Evolutionary conservation across 106 monocot species (phyloP).

Genomic region (Dioscorea zingiberensis): DNA sequence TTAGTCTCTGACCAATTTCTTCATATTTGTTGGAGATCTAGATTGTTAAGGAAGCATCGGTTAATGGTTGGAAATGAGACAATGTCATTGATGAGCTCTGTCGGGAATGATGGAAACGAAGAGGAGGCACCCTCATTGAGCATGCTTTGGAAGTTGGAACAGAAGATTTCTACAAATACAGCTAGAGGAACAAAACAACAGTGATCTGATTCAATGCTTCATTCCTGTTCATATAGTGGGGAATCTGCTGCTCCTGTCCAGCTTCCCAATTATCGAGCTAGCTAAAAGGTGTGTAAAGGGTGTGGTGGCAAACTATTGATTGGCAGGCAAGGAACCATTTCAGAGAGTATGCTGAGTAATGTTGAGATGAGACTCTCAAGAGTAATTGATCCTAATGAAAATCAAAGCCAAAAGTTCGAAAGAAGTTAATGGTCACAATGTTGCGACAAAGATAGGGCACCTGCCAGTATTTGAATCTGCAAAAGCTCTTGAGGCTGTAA

Average conservation of each 20-base stretch:
- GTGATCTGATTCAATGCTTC: conserved; percentile 12
- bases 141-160: conserved; percentile 69
- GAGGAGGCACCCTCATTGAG: conserved; percentile 54
- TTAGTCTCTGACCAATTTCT: conserved; percentile 52
- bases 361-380: conserved; percentile 40
- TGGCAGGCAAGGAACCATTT: conserved; percentile 22
- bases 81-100: conserved; percentile 52
- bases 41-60: too few relatives aligned
- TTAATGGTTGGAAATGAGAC: conserved; percentile 58
- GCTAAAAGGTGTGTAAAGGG: conserved; percentile 42
- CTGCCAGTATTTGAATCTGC: conserved; percentile 76
- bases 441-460: conserved; percentile 24
- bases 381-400: conserved; percentile 44
- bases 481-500: conserved; percentile 72
- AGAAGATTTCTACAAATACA: too few relatives aligned
- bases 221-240: conserved; percentile 43
- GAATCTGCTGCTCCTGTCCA: conserved; percentile 21
- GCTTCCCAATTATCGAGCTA: conserved; percentile 17
- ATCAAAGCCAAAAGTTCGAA: conserved; percentile 6
- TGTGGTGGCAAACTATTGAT: conserved; percentile 42
- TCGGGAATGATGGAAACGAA: conserved; percentile 48
- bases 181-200: too few relatives aligned
- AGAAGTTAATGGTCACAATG: conserved; percentile 22
- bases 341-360: conserved; percentile 48
- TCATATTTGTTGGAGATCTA: conserved; percentile 54